A percentile compares a stretch with the other conserved stretches of the same genome.
phyloP scores from a whole-genome alignment of 352 stramenopile species.

The Phytophthora pluvialis region DNA sequence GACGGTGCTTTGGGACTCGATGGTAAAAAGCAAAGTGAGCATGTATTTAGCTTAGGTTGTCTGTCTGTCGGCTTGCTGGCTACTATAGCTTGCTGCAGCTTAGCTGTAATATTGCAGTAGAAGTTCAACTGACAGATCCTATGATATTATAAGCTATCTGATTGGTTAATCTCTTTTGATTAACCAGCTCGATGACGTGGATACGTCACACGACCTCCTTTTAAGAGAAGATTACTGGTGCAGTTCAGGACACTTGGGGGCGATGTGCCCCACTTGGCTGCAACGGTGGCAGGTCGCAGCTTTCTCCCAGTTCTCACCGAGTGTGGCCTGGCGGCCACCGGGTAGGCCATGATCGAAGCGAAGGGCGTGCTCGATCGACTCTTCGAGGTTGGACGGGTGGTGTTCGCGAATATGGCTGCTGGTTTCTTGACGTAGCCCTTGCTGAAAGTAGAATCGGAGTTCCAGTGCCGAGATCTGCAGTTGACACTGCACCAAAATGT shows the following conservation, averaged over 20 bases:
- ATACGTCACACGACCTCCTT: slow-evolving; percentile 2
- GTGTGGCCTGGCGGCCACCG: neutral
- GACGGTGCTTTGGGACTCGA: too few species aligned
- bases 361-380: neutral
- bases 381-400: neutral
- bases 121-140: too few species aligned
- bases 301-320: neutral
- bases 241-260: slow-evolving; percentile 1
- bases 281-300: slow-evolving; percentile 1
- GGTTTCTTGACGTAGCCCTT: neutral
- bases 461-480: neutral
- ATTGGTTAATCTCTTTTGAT: too few species aligned
- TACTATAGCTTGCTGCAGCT: too few species aligned
- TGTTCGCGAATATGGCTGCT: slow-evolving; percentile 1
- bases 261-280: slow-evolving; percentile 2
- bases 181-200: too few species aligned
- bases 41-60: too few species aligned
- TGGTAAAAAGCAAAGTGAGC: too few species aligned
- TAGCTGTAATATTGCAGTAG: too few species aligned
- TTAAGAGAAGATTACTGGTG: slow-evolving; percentile 1
- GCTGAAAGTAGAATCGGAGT: slow-evolving; percentile 8
- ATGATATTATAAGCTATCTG: too few species aligned
- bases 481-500: slow-evolving; percentile 1
- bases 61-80: too few species aligned
- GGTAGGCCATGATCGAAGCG: slow-evolving; percentile 1